phyloP scores from a whole-genome alignment of 495 filamentous ascomycete species.

The Aspergillus steynii region DNA sequence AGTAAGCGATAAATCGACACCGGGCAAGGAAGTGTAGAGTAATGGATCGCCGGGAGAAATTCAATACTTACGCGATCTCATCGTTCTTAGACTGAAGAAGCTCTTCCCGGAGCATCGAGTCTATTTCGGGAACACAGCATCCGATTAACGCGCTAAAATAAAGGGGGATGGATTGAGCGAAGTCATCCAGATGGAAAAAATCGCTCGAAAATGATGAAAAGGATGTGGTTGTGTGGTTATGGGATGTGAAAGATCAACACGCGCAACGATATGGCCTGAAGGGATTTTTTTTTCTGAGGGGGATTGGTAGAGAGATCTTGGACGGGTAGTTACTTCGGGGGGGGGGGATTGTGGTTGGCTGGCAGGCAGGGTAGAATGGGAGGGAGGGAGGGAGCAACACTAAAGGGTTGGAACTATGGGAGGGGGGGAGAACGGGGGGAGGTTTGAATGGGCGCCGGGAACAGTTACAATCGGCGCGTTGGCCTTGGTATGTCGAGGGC shows the following conservation, averaged over 20 bases:
- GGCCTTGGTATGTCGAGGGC: neutral
- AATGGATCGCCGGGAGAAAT: conserved; percentile 27
- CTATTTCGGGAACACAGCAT: conserved; percentile 57
- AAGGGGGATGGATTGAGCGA: conserved; percentile 44
- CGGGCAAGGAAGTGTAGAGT: conserved; percentile 6
- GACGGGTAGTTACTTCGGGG: conserved; percentile 18
- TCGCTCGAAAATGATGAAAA: conserved; percentile 57
- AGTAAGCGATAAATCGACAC: conserved; percentile 32
- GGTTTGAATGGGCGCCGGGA: neutral
- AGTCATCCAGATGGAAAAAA: conserved; percentile 53
- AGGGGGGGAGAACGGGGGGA: neutral
- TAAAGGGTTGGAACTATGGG: conserved; percentile 10
- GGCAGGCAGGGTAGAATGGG: conserved; percentile 8
- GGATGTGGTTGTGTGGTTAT: conserved; percentile 45
- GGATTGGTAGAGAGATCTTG: conserved; percentile 21
- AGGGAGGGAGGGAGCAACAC: conserved; percentile 4
- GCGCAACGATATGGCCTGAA: conserved; percentile 43
- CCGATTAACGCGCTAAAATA: conserved; percentile 57
- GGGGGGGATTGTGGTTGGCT: conserved; percentile 21
- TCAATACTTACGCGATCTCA: conserved; percentile 61
- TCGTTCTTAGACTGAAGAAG: conserved; percentile 58
- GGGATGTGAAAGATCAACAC: conserved; percentile 39
- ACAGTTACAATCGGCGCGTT: neutral
- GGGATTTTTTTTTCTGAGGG: conserved; percentile 29
- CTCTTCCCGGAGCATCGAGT: conserved; percentile 59